Percentiles rank a stretch among this genome's conserved stretches.
These are phyloP conservation scores for Fraxinus xanthoxyloides DNA, from an alignment of 305 asterid species.

Conservation along the genomic window DNA sequence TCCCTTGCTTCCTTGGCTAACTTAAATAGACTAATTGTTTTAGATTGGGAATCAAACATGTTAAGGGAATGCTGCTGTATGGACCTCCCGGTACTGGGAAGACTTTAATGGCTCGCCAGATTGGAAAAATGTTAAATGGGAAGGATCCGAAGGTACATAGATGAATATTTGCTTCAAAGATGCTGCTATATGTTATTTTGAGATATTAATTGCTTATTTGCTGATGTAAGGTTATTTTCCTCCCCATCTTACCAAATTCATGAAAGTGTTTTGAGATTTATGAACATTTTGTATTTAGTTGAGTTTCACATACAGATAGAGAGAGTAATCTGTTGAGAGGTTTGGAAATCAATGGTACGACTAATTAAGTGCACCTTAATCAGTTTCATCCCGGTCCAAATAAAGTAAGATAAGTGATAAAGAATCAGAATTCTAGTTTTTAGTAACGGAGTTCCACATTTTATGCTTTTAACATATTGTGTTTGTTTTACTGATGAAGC, in stretches of 20 bases:
- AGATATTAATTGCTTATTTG: conserved; percentile 17
- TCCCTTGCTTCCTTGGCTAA: conserved; percentile 21
- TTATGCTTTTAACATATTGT: neutral
- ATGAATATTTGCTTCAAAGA: conserved; percentile 7
- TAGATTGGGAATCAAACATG: conserved; percentile 97
- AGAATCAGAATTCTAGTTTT: conserved; percentile 6
- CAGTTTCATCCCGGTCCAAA: neutral
- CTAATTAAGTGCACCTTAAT: conserved; percentile 15
- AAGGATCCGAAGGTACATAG: conserved; percentile 93
- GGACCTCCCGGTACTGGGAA: conserved; percentile 99
- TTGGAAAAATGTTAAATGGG: conserved; percentile 95
- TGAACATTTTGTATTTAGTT: neutral
- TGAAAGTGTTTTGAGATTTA: neutral
- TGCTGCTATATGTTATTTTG: conserved; percentile 20
- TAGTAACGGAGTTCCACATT: neutral
- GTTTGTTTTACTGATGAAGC: neutral
- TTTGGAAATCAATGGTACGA: conserved; percentile 9
- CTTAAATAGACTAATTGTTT: conserved; percentile 22
- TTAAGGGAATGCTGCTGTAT: conserved; percentile 94
- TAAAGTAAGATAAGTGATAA: conserved; percentile 2
- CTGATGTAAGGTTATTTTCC: conserved; percentile 6
- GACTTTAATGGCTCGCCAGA: conserved; percentile 99
- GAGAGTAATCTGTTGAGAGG: neutral
- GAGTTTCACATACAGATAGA: neutral
- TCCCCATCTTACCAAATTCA: conserved; percentile 1